Base-by-base conservation (phyloP, 495 filamentous ascomycete species). In the Podospora comata region DNA sequence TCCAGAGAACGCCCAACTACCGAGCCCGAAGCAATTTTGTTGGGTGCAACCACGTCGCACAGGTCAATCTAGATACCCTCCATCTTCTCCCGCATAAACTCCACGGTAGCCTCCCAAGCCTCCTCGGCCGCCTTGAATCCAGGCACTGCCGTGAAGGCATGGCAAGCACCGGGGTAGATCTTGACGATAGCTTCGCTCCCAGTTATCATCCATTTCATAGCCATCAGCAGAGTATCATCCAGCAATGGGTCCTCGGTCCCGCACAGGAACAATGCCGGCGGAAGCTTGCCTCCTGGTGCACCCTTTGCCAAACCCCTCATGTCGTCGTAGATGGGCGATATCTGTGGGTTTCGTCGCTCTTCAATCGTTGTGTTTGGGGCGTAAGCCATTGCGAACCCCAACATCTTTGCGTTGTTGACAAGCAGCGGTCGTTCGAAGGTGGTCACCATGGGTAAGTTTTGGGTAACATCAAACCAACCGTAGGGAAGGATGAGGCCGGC, bases 131-230 rank as follows among this genome's bases (percentile, higher is more conserved):
- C 55, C 16, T 30, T 56, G 20, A 54, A 69, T 16, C 67, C 67
- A n/a, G 62, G 62, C 1, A 69, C n/a, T 11, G 23, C n/a, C 18
- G 67, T 69, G 44, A 69, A 65, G 7, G 23, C 67, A 62, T 69
- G 67, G 6, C 34, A 16, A 30, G 67, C 67, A 7, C 63, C 67
- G 5, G 56, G 56, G 23, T 34, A 61, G 56, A 69, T 62, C 62
- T 65, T 65, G 5, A 69, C 67, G 18, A 69, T 56, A 2, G 62
- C 63, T 62, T 69, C 62, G n/a, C 67, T 65, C 18, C 67, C 67
- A 15, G 18, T 62, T 4, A 27, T 48, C 67, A 65, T 62, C 67
- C 67, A 69, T 63, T 69, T 69, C 7, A 39, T 39, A 23, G 63
- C 53, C 67, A 69, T 69, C 20, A 69, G 18, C 20, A 65, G 16